Evolutionary conservation across 2,329 filamentous ascomycete genomes (phyloP).

Genomic region (Phyllosticta capitalensis): DNA sequence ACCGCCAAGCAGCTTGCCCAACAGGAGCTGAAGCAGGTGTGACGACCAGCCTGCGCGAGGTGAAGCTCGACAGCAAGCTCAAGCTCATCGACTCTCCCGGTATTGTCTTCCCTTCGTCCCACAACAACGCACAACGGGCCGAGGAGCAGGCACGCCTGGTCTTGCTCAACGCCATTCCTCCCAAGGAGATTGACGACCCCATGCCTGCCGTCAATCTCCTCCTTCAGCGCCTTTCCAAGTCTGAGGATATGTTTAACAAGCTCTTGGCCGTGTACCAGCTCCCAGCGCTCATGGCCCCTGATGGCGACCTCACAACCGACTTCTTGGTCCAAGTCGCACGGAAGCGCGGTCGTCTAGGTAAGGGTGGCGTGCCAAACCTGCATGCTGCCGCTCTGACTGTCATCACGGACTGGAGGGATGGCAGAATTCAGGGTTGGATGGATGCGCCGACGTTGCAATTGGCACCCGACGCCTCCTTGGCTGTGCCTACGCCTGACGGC

Average conservation of each 20-base stretch:
- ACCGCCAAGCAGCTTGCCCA: conserved; percentile 64
- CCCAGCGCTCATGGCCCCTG: conserved; percentile 58
- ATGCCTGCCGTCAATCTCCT: conserved; percentile 77
- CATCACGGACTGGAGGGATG: conserved; percentile 93
- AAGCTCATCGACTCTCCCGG: conserved; percentile 90
- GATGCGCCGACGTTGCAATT: conserved; percentile 62
- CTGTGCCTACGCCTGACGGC: conserved; percentile 21
- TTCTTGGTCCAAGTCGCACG: conserved; percentile 92
- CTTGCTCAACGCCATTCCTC: conserved; percentile 83
- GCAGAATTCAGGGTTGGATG: conserved; percentile 86
- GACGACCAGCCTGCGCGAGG: conserved; percentile 76
- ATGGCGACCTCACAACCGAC: conserved; percentile 73
- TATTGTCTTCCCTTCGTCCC: conserved; percentile 75
- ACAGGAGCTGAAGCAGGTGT: conserved; percentile 87
- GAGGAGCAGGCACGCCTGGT: conserved; percentile 73
- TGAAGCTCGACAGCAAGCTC: conserved; percentile 91
- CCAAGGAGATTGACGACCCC: conserved; percentile 89
- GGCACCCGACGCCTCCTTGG: conserved; percentile 19
- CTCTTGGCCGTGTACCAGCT: conserved; percentile 78
- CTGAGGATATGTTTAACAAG: conserved; percentile 65
- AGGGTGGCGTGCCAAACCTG: conserved; percentile 84
- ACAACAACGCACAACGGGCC: conserved; percentile 45
- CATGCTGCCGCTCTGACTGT: conserved; percentile 83
- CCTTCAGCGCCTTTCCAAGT: conserved; percentile 67
- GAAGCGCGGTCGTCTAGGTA: conserved; percentile 80